Conservation (phyloP, 2,329 filamentous ascomycete genomes). For the Byssothecium circinans region DNA sequence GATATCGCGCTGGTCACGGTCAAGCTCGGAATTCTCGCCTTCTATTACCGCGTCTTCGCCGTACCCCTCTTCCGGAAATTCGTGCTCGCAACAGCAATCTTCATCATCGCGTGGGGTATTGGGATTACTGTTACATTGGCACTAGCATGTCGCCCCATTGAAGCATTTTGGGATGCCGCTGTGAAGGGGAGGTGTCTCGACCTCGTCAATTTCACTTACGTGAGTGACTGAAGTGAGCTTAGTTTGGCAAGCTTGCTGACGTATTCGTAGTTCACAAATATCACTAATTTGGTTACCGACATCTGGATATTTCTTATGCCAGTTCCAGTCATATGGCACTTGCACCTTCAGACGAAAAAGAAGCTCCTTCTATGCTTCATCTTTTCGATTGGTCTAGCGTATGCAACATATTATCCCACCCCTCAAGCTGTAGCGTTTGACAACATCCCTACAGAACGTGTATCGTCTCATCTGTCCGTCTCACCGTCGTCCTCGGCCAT, state of each 20-base stretch:
- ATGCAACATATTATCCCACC: slow-evolving; percentile 6
- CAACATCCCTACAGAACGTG: slow-evolving; percentile 27
- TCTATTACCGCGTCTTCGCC: slow-evolving; percentile 38
- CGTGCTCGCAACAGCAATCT: slow-evolving; percentile 31
- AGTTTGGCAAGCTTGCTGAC: neutral
- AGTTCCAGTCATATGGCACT: slow-evolving; percentile 38
- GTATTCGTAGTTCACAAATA: slow-evolving; percentile 29
- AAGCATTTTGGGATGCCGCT: slow-evolving; percentile 32
- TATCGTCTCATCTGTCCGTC: slow-evolving; percentile 33
- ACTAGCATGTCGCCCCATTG: slow-evolving; percentile 32
- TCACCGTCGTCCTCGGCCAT: slow-evolving; percentile 36
- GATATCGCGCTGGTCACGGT: slow-evolving; percentile 35
- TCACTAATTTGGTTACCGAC: slow-evolving; percentile 37
- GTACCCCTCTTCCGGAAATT: slow-evolving; percentile 31
- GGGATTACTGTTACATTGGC: slow-evolving; percentile 35
- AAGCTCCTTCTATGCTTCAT: slow-evolving; percentile 35
- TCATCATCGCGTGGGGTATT: slow-evolving; percentile 35
- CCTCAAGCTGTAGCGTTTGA: slow-evolving; percentile 7
- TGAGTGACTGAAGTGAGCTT: neutral
- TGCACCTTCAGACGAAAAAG: slow-evolving; percentile 38
- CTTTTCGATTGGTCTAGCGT: slow-evolving; percentile 39
- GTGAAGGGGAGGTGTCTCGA: slow-evolving; percentile 32
- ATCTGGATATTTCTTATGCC: slow-evolving; percentile 40
- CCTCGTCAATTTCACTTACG: slow-evolving; percentile 33
- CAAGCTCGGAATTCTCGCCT: slow-evolving; percentile 38